phyloP scores from a whole-genome alignment of 139 green algal genomes.

The Tetraselmis chui region DNA sequence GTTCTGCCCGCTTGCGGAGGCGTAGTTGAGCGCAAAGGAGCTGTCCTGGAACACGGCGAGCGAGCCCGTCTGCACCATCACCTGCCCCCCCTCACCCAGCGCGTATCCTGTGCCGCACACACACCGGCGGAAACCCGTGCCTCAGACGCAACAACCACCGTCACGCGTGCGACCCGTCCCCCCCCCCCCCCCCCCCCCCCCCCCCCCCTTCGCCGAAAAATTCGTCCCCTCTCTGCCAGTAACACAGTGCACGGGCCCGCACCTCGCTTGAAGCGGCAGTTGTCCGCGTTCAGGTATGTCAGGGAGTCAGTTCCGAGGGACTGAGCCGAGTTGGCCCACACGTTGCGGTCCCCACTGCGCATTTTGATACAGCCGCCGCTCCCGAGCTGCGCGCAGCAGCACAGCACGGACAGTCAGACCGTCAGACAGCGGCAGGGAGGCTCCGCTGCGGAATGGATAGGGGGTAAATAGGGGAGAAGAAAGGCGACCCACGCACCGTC shows the following conservation, averaged over 20 bases:
- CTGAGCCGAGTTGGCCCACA: neutral
- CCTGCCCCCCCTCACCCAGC: neutral
- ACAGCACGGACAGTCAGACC: neutral
- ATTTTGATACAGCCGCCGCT: neutral
- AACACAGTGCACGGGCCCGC: too few relatives aligned
- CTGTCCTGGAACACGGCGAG: neutral
- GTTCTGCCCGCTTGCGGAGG: neutral
- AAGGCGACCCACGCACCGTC: neutral
- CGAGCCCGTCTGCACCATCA: neutral
- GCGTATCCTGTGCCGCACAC: neutral
- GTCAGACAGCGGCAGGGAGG: neutral
- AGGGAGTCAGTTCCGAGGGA: neutral
- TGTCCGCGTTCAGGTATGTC: neutral
- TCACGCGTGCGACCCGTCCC: too few relatives aligned
- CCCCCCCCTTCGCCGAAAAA: too few relatives aligned
- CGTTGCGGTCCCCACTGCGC: neutral
- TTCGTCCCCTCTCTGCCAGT: too few relatives aligned
- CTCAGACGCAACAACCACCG: too few relatives aligned
- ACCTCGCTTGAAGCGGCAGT: neutral
- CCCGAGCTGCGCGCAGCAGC: neutral
- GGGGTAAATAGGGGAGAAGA: too few relatives aligned
- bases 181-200: too few relatives aligned
- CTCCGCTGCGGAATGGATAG: too few relatives aligned
- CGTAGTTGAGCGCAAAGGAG: neutral
- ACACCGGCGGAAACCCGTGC: too few relatives aligned